Percentiles rank a stretch among this genome's conserved stretches.
These are phyloP conservation scores for Chaetomium cochliodes DNA, from an alignment of 495 filamentous ascomycete species.

Conservation along the genomic window DNA sequence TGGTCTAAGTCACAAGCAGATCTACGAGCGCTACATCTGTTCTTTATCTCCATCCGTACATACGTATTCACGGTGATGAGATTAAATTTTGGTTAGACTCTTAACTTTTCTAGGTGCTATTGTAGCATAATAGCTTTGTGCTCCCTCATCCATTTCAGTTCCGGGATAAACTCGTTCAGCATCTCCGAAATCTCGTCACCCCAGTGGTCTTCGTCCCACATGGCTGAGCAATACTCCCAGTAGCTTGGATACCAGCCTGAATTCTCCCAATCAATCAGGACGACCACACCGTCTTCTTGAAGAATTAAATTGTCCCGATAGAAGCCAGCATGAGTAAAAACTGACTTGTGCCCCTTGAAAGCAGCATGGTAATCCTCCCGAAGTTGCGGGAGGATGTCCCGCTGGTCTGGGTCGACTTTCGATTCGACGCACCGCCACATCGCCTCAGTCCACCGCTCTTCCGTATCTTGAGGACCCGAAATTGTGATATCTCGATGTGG, in stretches of 20 bases:
- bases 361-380: neutral
- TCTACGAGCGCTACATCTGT: too few relatives aligned
- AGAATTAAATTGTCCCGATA: neutral
- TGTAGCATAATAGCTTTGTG: too few relatives aligned
- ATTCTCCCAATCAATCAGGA: neutral
- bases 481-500: neutral
- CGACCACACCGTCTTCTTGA: neutral
- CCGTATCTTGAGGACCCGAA: neutral
- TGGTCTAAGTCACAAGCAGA: too few relatives aligned
- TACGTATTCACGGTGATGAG: too few relatives aligned
- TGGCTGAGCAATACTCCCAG: neutral
- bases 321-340: neutral
- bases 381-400: neutral
- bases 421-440: neutral
- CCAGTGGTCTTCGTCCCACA: neutral
- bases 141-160: too few relatives aligned
- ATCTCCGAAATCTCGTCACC: neutral
- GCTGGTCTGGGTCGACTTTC: neutral
- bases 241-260: neutral
- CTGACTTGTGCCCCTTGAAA: neutral
- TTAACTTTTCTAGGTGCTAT: too few relatives aligned
- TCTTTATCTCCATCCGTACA: too few relatives aligned
- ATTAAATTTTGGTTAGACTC: too few relatives aligned
- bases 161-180: neutral
- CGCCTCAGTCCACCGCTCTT: neutral